Conservation (phyloP, 2,329 filamentous ascomycete genomes). For the Neopestalotiopsis sp. region DNA sequence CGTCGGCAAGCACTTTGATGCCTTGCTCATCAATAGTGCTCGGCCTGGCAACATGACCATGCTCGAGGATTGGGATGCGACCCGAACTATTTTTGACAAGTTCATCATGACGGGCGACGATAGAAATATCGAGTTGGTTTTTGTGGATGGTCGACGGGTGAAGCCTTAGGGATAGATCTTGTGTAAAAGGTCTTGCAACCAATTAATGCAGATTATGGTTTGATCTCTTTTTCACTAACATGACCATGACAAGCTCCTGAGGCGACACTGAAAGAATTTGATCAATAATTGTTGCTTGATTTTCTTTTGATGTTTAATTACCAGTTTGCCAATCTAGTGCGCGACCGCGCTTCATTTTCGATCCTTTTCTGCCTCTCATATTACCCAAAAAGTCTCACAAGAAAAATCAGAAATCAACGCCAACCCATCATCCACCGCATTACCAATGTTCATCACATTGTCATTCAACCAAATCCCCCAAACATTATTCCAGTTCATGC, state of each 20-base stretch:
- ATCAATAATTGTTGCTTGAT: not conserved
- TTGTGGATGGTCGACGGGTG: constrained; percentile 52
- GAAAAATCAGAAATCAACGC: not conserved
- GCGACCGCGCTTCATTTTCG: not conserved
- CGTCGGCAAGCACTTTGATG: constrained; percentile 68
- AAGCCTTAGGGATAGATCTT: constrained; percentile 15
- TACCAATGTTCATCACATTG: not conserved
- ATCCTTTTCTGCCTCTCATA: not conserved
- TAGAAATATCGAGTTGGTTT: constrained; percentile 63
- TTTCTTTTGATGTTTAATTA: not conserved
- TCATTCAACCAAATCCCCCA: constrained; percentile 28
- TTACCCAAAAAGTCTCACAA: not conserved
- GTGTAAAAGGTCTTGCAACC: not conserved
- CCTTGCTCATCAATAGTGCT: constrained; percentile 50
- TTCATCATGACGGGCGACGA: constrained; percentile 72
- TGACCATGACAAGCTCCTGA: no score
- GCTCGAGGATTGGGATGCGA: constrained; percentile 54
- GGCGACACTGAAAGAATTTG: not conserved
- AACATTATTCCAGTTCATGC: not conserved
- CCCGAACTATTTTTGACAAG: constrained; percentile 61
- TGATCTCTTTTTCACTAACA: no score
- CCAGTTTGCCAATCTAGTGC: not conserved
- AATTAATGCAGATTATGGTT: no score
- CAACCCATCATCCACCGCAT: not conserved
- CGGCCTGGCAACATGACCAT: constrained; percentile 55